phyloP scores from a whole-genome alignment of 2,329 filamentous ascomycete genomes.

The Monosporascus sp. region DNA sequence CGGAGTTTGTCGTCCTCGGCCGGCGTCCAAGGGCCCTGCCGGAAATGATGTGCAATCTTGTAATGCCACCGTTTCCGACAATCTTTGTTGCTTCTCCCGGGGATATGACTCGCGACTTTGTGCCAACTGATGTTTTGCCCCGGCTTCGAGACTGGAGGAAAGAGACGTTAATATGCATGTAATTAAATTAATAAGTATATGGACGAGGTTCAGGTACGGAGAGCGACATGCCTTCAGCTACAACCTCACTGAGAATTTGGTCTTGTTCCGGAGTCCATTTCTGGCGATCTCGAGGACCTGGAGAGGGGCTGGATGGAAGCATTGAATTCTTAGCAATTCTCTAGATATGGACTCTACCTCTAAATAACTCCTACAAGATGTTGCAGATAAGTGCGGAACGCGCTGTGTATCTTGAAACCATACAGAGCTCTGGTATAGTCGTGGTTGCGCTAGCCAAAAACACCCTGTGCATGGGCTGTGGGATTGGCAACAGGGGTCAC shows the following conservation, averaged over 20 bases:
- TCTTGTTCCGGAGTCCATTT: constrained; percentile 1
- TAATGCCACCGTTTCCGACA: constrained; percentile 1
- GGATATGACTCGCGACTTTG: constrained; percentile 1
- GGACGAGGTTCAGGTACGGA: background rate
- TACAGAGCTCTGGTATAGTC: background rate
- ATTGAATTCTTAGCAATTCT: background rate
- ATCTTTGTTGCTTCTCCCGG: background rate
- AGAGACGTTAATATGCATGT: background rate
- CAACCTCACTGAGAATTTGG: background rate
- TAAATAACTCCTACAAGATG: background rate
- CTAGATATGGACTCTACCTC: background rate
- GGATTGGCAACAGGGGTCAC: background rate
- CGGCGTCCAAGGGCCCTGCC: background rate
- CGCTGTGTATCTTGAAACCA: background rate
- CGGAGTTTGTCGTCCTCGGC: constrained; percentile 1
- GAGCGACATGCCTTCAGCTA: background rate
- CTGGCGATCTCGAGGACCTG: background rate
- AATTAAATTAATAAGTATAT: background rate
- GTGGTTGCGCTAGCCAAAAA: background rate
- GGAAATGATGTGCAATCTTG: background rate
- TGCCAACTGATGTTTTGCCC: background rate
- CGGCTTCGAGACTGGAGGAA: background rate
- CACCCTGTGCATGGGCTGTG: background rate
- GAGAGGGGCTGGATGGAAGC: background rate
- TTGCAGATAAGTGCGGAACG: background rate